Conservation (phyloP, 352 stramenopile genomes). For the Globisporangium rhizosaccharum region DNA sequence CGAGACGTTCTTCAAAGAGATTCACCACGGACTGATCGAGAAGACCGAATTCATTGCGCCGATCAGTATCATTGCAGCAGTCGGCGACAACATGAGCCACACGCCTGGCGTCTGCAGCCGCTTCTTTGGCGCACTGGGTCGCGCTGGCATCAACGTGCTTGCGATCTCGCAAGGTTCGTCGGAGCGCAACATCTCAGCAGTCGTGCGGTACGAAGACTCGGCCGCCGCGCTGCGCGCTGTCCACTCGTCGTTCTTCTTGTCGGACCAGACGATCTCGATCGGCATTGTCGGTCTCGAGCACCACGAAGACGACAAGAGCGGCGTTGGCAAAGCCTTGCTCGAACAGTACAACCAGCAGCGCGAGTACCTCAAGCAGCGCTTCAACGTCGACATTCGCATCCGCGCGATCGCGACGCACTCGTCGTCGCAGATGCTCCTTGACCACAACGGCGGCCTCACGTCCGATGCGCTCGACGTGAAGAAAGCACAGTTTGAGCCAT, state of each 20-base stretch:
- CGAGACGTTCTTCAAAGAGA: conserved; percentile 86
- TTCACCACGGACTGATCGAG: conserved; percentile 79
- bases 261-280: conserved; percentile 90
- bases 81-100: conserved; percentile 94
- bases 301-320: conserved; percentile 27
- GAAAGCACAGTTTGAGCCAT: conserved; percentile 22
- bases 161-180: conserved; percentile 93
- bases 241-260: conserved; percentile 94
- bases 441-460: conserved; percentile 53
- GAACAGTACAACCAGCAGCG: conserved; percentile 82
- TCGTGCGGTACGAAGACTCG: conserved; percentile 88
- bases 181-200: conserved; percentile 94
- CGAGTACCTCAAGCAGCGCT: conserved; percentile 75
- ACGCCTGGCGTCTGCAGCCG: conserved; percentile 89
- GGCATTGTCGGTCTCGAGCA: conserved; percentile 87
- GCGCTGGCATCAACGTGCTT: conserved; percentile 93
- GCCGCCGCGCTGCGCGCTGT: conserved; percentile 89
- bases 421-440: conserved; percentile 56
- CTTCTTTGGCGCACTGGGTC: conserved; percentile 93
- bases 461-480: conserved; percentile 27
- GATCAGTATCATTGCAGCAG: conserved; percentile 93
- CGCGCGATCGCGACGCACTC: conserved; percentile 68
- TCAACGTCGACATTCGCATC: conserved; percentile 82
- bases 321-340: conserved; percentile 85
- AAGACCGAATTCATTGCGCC: conserved; percentile 81